Percentiles rank a stretch among this genome's conserved stretches.
Evolutionary conservation across 331 rosid genomes (phyloP).

Genomic region (Saraca asoca): DNA sequence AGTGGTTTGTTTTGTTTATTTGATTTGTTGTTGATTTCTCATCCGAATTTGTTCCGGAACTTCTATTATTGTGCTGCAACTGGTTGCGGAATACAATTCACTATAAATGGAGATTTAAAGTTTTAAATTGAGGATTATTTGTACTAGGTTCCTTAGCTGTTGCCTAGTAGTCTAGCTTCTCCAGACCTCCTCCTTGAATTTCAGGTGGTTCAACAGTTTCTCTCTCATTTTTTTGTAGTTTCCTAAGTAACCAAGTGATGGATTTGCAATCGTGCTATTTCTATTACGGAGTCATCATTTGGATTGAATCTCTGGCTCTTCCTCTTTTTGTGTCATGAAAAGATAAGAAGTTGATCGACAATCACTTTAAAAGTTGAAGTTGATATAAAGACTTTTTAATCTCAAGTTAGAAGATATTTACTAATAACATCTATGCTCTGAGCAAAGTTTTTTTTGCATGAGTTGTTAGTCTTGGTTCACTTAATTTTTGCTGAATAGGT

Average conservation of each 20-base stretch:
- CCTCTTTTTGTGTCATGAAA: conserved; percentile 8
- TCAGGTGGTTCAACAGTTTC: too few relatives aligned
- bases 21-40: neutral
- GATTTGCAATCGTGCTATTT: conserved; percentile 1
- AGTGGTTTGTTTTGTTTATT: neutral
- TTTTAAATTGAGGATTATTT: too few relatives aligned
- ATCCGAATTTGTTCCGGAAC: neutral
- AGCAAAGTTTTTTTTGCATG: too few relatives aligned
- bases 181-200: too few relatives aligned
- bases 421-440: too few relatives aligned
- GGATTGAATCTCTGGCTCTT: conserved; percentile 35
- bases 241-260: neutral
- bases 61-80: too few relatives aligned
- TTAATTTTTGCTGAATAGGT: conserved; percentile 21
- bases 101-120: too few relatives aligned
- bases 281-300: conserved; percentile 7
- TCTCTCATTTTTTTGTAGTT: too few relatives aligned
- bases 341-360: neutral
- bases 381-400: too few relatives aligned
- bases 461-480: conserved; percentile 11
- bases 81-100: too few relatives aligned
- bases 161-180: neutral
- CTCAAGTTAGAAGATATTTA: too few relatives aligned
- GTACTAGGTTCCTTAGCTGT: conserved; percentile 3
- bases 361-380: too few relatives aligned